Evolutionary conservation across 768 basidiomycete species (phyloP).

Genomic region (Pulveroboletus sp.): DNA sequence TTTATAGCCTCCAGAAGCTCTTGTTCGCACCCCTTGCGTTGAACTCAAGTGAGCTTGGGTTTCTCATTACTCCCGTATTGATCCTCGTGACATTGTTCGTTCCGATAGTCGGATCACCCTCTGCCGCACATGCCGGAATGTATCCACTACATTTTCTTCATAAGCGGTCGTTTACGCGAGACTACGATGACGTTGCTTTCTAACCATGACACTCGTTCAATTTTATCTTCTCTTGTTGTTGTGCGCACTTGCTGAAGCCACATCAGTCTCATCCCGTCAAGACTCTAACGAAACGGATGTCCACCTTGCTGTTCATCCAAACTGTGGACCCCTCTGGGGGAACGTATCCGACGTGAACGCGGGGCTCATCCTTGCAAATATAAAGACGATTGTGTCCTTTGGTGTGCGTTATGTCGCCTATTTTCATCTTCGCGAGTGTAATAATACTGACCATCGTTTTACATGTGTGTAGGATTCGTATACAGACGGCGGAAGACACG

Average conservation of each 20-base stretch:
- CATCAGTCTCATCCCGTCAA: slow-evolving; percentile 4
- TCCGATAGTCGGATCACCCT: background rate
- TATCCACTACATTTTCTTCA: background rate
- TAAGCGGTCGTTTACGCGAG: background rate
- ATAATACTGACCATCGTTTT: background rate
- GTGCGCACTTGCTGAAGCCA: slow-evolving; percentile 7
- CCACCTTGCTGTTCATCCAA: slow-evolving; percentile 45
- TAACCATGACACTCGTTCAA: background rate
- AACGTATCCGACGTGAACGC: slow-evolving; percentile 46
- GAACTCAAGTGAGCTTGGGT: slow-evolving; percentile 10
- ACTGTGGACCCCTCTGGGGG: slow-evolving; percentile 41
- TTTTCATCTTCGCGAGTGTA: background rate
- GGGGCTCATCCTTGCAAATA: slow-evolving; percentile 35
- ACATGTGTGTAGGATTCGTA: slow-evolving; percentile 40
- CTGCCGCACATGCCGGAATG: background rate
- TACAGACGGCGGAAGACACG: slow-evolving; percentile 47
- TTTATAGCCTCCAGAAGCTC: slow-evolving; percentile 18
- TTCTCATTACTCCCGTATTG: background rate
- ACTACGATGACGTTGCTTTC: background rate
- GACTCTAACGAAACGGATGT: slow-evolving; percentile 20
- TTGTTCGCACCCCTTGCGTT: slow-evolving; percentile 1
- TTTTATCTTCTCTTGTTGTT: background rate
- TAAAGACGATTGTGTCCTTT: slow-evolving; percentile 52
- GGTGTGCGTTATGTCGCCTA: too few species aligned
- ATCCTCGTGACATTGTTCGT: background rate